Evolutionary conservation across 331 rosid species (phyloP), one percentile per base, ranked within the genome.

Genomic region (Phaseolus coccineus): DNA sequence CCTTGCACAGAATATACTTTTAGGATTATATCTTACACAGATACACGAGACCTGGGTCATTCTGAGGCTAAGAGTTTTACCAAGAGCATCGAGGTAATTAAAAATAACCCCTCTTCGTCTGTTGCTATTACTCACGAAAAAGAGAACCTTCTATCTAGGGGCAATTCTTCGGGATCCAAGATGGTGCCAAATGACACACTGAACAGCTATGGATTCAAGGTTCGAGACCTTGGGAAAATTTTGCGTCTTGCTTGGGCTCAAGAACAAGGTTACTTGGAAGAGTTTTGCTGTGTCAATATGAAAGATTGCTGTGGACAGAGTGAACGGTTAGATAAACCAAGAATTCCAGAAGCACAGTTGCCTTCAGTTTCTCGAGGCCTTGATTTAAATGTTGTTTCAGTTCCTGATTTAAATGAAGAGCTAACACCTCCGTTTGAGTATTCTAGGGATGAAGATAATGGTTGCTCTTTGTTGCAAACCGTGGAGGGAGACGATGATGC

Each of bases 341-440:
- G 93, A 88, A 62, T 79, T 69, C 81, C 83, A 56, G 90, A 80
- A 80, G 90, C 84, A 27, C 83, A 77, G 74, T 71, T 91, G 80
- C 94, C 92, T 77, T 76, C 89, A 65, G 84, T 84, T 82, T 71
- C 93, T 5, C 90, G 88, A 15, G 91, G 88, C 75, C 97, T 94
- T 64, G 98, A 92, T 89, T 87, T 94, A 72, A 94, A 94, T 80
- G 94, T 91, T 55, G 89, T 83, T 75, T 89, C 97, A 11, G 91
- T 92, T 69, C 98, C 98, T 8, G 98, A 92, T 86, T 92, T 95
- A 76, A 95, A 95, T 78, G 98, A 95, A 86, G 98, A 95, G 75
- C 75, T 92, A 48, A 90, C 94, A 66, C 97, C 97, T 47, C 97
- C 93, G 56, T 92, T 89, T 39, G 98, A 92, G 88, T 92, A 89